Evolutionary conservation across 176 grass and related monocot species (phyloP).

Genomic region (Echinochloa phyllopogon): DNA sequence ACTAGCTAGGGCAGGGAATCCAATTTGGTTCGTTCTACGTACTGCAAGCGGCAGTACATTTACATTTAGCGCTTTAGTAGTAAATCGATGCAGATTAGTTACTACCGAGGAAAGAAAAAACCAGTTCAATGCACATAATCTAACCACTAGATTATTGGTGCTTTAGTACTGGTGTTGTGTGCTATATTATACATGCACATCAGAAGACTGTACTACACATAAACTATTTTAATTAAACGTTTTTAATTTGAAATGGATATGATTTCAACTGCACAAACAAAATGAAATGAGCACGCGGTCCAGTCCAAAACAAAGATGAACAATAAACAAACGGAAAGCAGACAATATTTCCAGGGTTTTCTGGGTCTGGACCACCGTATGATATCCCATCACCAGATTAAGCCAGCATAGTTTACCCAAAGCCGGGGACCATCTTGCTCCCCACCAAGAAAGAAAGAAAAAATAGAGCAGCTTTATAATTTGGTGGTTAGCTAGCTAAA

Average conservation of each 20-base stretch:
- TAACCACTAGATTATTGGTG: slow-evolving; percentile 26
- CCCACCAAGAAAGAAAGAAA: neutral
- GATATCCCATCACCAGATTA: slow-evolving; percentile 26
- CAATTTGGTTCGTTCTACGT: slow-evolving; percentile 43
- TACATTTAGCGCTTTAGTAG: neutral
- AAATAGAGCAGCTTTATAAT: slow-evolving; percentile 20
- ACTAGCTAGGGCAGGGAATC: slow-evolving; percentile 44
- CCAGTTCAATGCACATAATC: slow-evolving; percentile 25
- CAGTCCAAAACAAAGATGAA: neutral
- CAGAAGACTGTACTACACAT: neutral
- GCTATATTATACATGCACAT: neutral
- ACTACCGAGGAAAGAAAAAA: neutral
- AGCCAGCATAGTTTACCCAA: slow-evolving; percentile 9
- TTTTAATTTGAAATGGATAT: neutral
- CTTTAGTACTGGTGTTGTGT: neutral
- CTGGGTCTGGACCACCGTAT: slow-evolving; percentile 30
- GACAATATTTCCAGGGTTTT: slow-evolving; percentile 16
- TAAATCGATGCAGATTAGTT: slow-evolving; percentile 32
- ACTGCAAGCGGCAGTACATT: neutral
- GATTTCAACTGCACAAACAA: neutral
- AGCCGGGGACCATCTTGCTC: slow-evolving; percentile 30
- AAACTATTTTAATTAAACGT: neutral
- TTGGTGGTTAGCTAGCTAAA: slow-evolving; percentile 49
- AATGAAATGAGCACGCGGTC: neutral
- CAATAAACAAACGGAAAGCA: slow-evolving; percentile 14